A percentile compares a stretch with the other conserved stretches of the same genome.
These are phyloP conservation scores for Escallonia rubra DNA, from an alignment of 129 eudicot species.

Conservation along the genomic window DNA sequence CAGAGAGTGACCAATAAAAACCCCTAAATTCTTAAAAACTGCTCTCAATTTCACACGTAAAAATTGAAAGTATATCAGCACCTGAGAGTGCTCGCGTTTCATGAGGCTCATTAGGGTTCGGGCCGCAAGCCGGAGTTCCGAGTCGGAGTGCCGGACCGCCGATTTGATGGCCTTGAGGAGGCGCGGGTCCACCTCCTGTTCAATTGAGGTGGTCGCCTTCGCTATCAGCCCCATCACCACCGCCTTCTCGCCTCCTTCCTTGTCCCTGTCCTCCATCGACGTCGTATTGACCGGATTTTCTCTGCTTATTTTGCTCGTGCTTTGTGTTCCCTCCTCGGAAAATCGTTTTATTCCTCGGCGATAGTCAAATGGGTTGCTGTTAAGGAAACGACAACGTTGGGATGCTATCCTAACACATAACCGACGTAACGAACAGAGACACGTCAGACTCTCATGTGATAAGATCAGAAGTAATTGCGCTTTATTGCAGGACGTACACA, in stretches of 20 bases:
- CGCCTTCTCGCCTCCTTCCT: constrained; percentile 29
- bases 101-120: constrained; percentile 73
- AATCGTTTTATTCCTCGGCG: constrained; percentile 11
- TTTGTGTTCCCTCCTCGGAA: constrained; percentile 2
- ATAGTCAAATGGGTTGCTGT: no score
- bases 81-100: constrained; percentile 98
- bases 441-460: no score
- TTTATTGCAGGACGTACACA: no score
- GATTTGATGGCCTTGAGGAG: constrained; percentile 87
- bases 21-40: background rate
- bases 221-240: constrained; percentile 64
- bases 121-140: constrained; percentile 78
- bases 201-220: constrained; percentile 79
- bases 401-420: no score
- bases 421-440: no score
- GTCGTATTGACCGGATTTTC: background rate
- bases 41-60: background rate
- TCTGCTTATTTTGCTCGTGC: background rate
- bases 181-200: constrained; percentile 73
- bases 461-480: no score
- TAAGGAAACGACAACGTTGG: no score
- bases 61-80: background rate
- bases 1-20: no score
- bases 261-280: constrained; percentile 35
- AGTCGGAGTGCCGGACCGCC: constrained; percentile 70